phyloP scores from a whole-genome alignment of 2,329 filamentous ascomycete genomes.

The Paracoccidioides lutzii region DNA sequence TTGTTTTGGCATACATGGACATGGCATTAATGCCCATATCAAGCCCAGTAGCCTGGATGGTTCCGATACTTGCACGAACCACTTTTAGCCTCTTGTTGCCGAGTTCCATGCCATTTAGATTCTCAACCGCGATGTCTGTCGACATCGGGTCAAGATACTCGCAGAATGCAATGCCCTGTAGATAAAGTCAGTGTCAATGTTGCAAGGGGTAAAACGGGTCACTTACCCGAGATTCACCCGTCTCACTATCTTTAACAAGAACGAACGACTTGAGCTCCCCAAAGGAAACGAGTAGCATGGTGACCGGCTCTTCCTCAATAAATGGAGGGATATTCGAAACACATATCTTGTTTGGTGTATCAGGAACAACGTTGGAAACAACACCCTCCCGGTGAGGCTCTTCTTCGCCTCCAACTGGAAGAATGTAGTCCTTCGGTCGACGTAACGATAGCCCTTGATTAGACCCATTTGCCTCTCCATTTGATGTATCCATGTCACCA shows the following conservation, averaged over 20 bases:
- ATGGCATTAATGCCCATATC: conserved; percentile 97
- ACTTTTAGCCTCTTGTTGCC: conserved; percentile 79
- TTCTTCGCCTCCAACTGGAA: conserved; percentile 65
- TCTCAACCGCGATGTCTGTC: conserved; percentile 79
- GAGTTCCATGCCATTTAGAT: conserved; percentile 84
- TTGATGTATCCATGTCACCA: conserved; percentile 39
- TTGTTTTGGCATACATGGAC: conserved; percentile 90
- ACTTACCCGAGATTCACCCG: conserved; percentile 75
- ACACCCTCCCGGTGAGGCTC: conserved; percentile 61
- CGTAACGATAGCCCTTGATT: conserved; percentile 54
- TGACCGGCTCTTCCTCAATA: conserved; percentile 81
- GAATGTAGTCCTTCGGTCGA: conserved; percentile 93
- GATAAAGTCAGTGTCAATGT: conserved; percentile 6
- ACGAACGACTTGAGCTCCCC: conserved; percentile 87
- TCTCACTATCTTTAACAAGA: conserved; percentile 72
- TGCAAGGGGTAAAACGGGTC: neutral
- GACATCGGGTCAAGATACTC: conserved; percentile 67
- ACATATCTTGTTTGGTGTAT: conserved; percentile 91
- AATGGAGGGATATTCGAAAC: conserved; percentile 80
- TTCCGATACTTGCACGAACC: conserved; percentile 76
- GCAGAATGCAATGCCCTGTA: conserved; percentile 85
- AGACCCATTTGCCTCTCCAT: conserved; percentile 41
- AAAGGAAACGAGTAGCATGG: conserved; percentile 79
- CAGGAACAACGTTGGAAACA: conserved; percentile 68
- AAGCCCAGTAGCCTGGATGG: conserved; percentile 79